phyloP scores from a whole-genome alignment of 495 filamentous ascomycete species.

The Hapsidospora chrysogenum region DNA sequence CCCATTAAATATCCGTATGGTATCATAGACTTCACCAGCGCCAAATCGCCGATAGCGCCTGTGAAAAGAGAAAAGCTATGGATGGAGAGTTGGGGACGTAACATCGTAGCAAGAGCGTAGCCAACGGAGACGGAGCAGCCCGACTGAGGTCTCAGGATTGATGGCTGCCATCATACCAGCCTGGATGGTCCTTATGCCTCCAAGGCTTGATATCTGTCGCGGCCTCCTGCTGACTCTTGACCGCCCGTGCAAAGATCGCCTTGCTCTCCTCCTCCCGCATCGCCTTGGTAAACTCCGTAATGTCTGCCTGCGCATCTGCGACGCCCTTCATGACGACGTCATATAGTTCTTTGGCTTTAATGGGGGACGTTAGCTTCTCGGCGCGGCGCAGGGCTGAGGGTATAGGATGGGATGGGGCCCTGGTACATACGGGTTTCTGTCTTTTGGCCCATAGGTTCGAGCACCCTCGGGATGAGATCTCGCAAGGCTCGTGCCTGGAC shows the following conservation, averaged over 20 bases:
- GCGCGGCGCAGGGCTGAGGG: neutral
- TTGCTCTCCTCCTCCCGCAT: conserved; percentile 21
- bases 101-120: no score
- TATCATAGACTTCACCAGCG: no score
- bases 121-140: no score
- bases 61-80: no score
- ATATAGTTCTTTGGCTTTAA: conserved; percentile 21
- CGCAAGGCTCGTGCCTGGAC: conserved; percentile 24
- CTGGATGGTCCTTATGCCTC: conserved; percentile 28
- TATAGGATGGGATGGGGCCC: conserved; percentile 3
- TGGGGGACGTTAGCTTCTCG: conserved; percentile 1
- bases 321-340: conserved; percentile 20
- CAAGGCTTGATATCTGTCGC: conserved; percentile 32
- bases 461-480: conserved; percentile 27
- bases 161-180: conserved; percentile 20
- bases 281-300: conserved; percentile 22
- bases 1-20: no score
- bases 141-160: no score
- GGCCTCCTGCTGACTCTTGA: conserved; percentile 25
- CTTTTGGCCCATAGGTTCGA: conserved; percentile 21
- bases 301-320: conserved; percentile 18
- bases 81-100: no score
- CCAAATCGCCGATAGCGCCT: no score
- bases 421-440: conserved; percentile 21
- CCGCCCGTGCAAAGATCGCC: conserved; percentile 21